These are phyloP conservation scores for Ophiocytium majus DNA, from an alignment of 352 stramenopile genomes.

Conservation along the genomic window DNA sequence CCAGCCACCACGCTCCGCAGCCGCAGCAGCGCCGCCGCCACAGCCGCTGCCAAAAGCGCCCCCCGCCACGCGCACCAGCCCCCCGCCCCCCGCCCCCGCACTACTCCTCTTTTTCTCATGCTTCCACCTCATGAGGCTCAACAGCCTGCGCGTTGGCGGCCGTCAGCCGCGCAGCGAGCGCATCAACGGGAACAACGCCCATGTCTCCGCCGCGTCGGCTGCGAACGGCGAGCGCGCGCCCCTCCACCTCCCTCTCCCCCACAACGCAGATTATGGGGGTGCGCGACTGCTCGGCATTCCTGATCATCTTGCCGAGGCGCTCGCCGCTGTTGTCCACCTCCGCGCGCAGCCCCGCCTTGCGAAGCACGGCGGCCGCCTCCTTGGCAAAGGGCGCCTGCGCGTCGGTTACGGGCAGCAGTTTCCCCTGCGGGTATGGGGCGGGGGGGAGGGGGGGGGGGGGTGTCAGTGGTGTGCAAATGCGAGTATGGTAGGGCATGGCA, in stretches of 20 bases:
- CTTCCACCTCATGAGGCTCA: constrained; percentile 37
- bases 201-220: constrained; percentile 26
- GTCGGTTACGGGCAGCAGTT: constrained; percentile 73
- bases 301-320: constrained; percentile 73
- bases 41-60: no score
- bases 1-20: no score
- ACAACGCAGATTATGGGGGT: constrained; percentile 73
- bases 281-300: constrained; percentile 66
- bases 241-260: constrained; percentile 71
- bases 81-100: no score
- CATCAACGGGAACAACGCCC: constrained; percentile 31
- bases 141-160: constrained; percentile 29
- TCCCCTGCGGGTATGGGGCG: constrained; percentile 52
- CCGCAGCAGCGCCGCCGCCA: no score
- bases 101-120: no score
- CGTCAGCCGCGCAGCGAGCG: constrained; percentile 26
- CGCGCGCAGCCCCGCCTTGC: constrained; percentile 64
- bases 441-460: no score
- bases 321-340: constrained; percentile 69
- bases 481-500: no score
- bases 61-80: no score
- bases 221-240: constrained; percentile 58
- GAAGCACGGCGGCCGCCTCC: constrained; percentile 61
- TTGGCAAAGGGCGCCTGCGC: constrained; percentile 23
- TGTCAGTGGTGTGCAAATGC: no score